Evolutionary conservation across 805 yeast genomes (phyloP).

Genomic region (Candida xiaguanensis): DNA sequence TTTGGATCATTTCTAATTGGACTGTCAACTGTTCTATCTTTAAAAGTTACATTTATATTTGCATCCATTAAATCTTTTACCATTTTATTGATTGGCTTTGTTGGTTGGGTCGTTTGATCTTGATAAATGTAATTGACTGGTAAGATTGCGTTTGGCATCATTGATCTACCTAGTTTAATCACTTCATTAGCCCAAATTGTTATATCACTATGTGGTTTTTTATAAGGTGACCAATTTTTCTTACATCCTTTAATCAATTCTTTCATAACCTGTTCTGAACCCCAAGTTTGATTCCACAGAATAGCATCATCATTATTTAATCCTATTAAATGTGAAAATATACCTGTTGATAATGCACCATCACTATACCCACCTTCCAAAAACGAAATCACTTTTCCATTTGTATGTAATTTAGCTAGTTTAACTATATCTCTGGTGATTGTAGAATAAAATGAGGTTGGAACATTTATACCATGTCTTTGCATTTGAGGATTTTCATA

Average conservation of each 20-base stretch:
- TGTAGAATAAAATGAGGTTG: conserved; percentile 70
- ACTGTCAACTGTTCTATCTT: conserved; percentile 8
- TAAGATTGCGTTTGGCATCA: conserved; percentile 52
- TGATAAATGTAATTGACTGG: conserved; percentile 35
- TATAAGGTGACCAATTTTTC: conserved; percentile 58
- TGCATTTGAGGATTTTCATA: conserved; percentile 83
- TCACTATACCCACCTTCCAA: conserved; percentile 88
- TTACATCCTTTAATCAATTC: conserved; percentile 69
- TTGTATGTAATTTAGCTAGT: conserved; percentile 58
- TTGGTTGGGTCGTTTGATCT: conserved; percentile 13
- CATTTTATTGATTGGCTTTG: conserved; percentile 24
- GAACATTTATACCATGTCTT: conserved; percentile 76
- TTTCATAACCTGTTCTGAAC: conserved; percentile 55
- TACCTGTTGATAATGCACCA: conserved; percentile 75
- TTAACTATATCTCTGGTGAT: conserved; percentile 73
- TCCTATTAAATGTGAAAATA: conserved; percentile 75
- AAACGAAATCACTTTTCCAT: conserved; percentile 62
- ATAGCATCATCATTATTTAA: conserved; percentile 44
- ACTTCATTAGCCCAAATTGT: conserved; percentile 65
- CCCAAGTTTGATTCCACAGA: conserved; percentile 64
- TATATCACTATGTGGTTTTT: conserved; percentile 48
- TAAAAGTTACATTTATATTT: conserved; percentile 8
- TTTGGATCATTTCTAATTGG: conserved; percentile 25
- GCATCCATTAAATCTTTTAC: conserved; percentile 25
- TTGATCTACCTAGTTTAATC: conserved; percentile 55